Conservation (phyloP, 2,329 filamentous ascomycete species). For the Colletotrichum sp. region DNA sequence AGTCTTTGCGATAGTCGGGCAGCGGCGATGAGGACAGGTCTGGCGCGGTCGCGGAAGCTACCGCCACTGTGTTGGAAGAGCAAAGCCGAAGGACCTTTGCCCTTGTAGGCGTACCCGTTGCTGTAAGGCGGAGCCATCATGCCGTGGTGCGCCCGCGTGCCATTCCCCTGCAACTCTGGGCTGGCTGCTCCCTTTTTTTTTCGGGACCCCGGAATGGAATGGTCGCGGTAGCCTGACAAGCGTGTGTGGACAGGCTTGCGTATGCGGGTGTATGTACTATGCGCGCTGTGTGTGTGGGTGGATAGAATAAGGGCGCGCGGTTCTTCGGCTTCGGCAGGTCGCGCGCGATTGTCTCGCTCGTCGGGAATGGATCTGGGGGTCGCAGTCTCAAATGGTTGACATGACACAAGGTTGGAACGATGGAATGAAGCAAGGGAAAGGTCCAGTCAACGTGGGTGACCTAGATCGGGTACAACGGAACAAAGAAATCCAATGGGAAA, state of each 20-base stretch:
- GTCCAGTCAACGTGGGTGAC: background rate
- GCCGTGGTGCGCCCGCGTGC: conserved; percentile 24
- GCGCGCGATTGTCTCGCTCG: conserved; percentile 11
- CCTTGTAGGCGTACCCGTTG: conserved; percentile 28
- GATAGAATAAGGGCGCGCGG: background rate
- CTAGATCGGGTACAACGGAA: background rate
- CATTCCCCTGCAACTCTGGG: conserved; percentile 26
- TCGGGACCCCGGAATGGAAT: conserved; percentile 6
- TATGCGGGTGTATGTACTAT: background rate
- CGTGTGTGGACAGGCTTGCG: conserved; percentile 3
- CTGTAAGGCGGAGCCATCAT: conserved; percentile 42
- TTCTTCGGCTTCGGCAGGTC: background rate
- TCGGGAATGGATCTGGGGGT: background rate
- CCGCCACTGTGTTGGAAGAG: conserved; percentile 22
- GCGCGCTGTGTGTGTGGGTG: background rate
- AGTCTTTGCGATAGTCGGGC: background rate
- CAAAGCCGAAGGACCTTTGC: background rate
- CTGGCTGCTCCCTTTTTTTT: conserved; percentile 5
- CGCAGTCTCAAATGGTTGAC: background rate
- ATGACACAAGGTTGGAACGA: background rate
- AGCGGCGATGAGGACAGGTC: background rate
- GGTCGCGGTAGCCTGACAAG: background rate
- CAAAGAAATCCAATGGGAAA: background rate
- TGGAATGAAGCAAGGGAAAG: background rate
- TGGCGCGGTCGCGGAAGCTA: conserved; percentile 22